Percentiles rank a stretch among this genome's conserved stretches.
Conservation (phyloP, 352 stramenopile genomes). For the Nothophytophthora sp. region DNA sequence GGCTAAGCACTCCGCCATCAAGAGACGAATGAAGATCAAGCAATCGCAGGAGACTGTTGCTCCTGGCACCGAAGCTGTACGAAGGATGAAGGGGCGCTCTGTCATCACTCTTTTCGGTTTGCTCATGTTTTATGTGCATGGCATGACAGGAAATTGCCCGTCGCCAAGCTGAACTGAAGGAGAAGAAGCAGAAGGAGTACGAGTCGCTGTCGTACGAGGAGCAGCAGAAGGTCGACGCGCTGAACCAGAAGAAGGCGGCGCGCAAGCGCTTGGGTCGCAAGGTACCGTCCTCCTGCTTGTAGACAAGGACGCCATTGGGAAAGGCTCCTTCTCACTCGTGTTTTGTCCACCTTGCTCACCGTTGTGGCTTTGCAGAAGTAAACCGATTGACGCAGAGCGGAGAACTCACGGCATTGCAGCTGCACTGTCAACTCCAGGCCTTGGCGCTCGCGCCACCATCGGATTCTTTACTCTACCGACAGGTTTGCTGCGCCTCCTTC, state of each 20-base stretch:
- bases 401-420: too few species aligned
- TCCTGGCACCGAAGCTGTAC: constrained; percentile 32
- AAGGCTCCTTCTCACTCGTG: too few species aligned
- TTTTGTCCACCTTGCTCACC: background rate
- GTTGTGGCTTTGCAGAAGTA: constrained; percentile 19
- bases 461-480: too few species aligned
- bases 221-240: constrained; percentile 74
- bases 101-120: background rate
- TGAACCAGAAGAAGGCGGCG: constrained; percentile 69
- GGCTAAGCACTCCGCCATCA: constrained; percentile 74
- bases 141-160: constrained; percentile 40
- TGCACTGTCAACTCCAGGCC: too few species aligned
- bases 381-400: background rate
- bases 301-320: too few species aligned
- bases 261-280: constrained; percentile 75
- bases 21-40: constrained; percentile 72
- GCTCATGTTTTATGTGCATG: background rate
- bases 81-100: background rate
- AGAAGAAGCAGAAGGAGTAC: constrained; percentile 85
- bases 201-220: constrained; percentile 78
- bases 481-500: too few species aligned
- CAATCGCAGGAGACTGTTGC: constrained; percentile 40
- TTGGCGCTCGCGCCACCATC: too few species aligned
- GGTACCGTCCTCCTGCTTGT: constrained; percentile 30
- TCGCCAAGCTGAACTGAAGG: constrained; percentile 53